Conservation (phyloP, 2,329 filamentous ascomycete species). For the Cephalotrichum gorgonifer region DNA sequence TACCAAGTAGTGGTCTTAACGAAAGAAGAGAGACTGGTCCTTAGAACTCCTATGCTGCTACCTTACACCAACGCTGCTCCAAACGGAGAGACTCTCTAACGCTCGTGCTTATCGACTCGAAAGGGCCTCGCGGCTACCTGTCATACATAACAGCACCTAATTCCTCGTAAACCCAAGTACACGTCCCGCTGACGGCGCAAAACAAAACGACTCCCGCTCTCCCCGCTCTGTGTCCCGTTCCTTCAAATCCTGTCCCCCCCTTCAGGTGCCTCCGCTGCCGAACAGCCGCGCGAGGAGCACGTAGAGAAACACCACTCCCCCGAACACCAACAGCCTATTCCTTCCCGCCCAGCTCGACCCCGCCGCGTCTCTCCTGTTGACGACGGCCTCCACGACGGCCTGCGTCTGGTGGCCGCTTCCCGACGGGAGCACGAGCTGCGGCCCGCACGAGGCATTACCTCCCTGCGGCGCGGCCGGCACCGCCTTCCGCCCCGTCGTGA, state of each 20-base stretch:
- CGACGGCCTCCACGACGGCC: slow-evolving; percentile 67
- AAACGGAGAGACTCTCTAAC: too few species aligned
- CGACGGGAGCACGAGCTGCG: slow-evolving; percentile 46
- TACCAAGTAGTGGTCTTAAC: too few species aligned
- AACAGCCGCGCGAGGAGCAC: slow-evolving; percentile 71
- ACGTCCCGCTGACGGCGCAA: not conserved
- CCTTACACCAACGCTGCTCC: too few species aligned
- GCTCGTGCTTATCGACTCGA: too few species aligned
- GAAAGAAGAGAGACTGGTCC: too few species aligned
- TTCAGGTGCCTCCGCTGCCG: slow-evolving; percentile 25
- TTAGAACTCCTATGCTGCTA: too few species aligned
- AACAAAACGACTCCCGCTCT: not conserved
- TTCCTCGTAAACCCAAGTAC: too few species aligned
- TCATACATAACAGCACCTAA: too few species aligned
- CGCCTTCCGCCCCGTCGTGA: slow-evolving; percentile 53
- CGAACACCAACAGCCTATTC: slow-evolving; percentile 67
- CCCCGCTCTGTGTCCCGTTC: not conserved
- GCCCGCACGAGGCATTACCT: slow-evolving; percentile 32
- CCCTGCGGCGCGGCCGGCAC: slow-evolving; percentile 30
- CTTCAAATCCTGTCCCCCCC: not conserved
- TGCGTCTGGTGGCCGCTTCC: slow-evolving; percentile 54
- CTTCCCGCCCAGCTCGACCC: slow-evolving; percentile 72
- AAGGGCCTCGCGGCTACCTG: too few species aligned
- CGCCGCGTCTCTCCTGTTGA: slow-evolving; percentile 61
- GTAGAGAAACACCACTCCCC: slow-evolving; percentile 67